A percentile compares a stretch with the other conserved stretches of the same genome.
Evolutionary conservation across 371 early-diverging fungal species (phyloP).

Genomic region (Mortierella sp.): DNA sequence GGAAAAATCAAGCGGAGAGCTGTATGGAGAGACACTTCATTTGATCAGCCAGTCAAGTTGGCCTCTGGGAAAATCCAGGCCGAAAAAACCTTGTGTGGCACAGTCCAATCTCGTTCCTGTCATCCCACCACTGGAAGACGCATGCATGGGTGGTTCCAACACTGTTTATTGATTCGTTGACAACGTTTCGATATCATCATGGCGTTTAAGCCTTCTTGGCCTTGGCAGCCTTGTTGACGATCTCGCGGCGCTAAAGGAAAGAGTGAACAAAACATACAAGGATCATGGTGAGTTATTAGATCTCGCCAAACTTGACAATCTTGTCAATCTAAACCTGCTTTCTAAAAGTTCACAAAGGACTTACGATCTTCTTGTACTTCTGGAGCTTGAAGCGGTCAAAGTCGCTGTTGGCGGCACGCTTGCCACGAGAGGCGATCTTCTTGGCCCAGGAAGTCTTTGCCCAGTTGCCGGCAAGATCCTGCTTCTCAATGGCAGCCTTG

Average conservation of each 20-base stretch:
- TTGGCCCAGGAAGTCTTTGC: slow-evolving; percentile 92
- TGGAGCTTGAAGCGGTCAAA: slow-evolving; percentile 97
- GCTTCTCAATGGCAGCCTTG: slow-evolving; percentile 86
- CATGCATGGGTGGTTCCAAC: slow-evolving; percentile 22
- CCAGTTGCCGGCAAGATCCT: slow-evolving; percentile 84
- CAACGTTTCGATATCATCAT: slow-evolving; percentile 17
- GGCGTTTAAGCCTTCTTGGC: slow-evolving; percentile 49
- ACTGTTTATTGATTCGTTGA: slow-evolving; percentile 21
- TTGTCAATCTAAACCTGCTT: too few relatives aligned
- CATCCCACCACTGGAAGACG: not conserved
- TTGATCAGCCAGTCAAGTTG: too few relatives aligned
- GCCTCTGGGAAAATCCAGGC: too few relatives aligned
- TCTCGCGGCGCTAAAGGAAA: slow-evolving; percentile 44
- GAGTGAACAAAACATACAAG: not conserved
- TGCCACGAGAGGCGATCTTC: slow-evolving; percentile 86
- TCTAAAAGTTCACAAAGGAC: slow-evolving; percentile 5
- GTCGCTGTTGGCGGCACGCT: slow-evolving; percentile 86
- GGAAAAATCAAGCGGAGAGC: too few relatives aligned
- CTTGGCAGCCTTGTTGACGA: slow-evolving; percentile 55
- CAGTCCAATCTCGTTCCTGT: too few relatives aligned
- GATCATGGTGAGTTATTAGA: not conserved
- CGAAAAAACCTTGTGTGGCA: too few relatives aligned
- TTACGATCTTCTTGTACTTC: slow-evolving; percentile 85
- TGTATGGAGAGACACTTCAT: too few relatives aligned
- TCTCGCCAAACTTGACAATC: too few relatives aligned